Evolutionary conservation across 2,329 filamentous ascomycete species (phyloP), one percentile per base, ranked within the genome.

Genomic region (Cryphonectria carpinicola): DNA sequence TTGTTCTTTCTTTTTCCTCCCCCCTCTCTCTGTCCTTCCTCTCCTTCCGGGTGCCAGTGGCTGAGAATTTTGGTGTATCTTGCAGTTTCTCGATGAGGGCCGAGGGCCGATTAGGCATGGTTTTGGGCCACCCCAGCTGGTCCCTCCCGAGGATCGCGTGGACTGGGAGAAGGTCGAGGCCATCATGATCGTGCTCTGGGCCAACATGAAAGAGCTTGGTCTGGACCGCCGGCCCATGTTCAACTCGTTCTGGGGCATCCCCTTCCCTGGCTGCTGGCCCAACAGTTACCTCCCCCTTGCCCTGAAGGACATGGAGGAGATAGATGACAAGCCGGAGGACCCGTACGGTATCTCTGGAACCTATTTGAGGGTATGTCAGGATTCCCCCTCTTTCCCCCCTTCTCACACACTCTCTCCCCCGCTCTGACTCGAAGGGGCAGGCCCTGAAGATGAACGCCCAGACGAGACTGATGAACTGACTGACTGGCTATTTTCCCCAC

Each of bases 91-190:
- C 76, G 82, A 87, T 65, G 92, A 94, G 76, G 88, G 86, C 1
- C 85, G 83, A 2, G 65, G 56, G 14, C 66, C 68, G 14, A 58
- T 65, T 22, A 63, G 69, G 17, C 62, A 46, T 14, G 41, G 28
- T 49, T 52, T 65, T 35, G 58, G 64, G 10, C 32, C 65, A 5
- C 66, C 41, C 39, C 56, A 35, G 41, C 25, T 46, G 28, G 65
- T 61, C 32, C 62, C 52, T 4, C 66, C 69, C 11, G 49, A 66
- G 0, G 85, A 84, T 67, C 79, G 80, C 6, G 90, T 93, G 0
- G 92, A 95, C 79, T 95, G 93, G 93, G 92, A 95, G 79, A 93
- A 92, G 81, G 81, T 94, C 14, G 92, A 95, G 79, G 89, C 91
- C 11, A 87, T 94, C 68, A 88, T 94, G 84, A 82, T 94, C 4